These are phyloP conservation scores for Coniosporium apollinis DNA, from an alignment of 495 filamentous ascomycete species.

Conservation along the genomic window DNA sequence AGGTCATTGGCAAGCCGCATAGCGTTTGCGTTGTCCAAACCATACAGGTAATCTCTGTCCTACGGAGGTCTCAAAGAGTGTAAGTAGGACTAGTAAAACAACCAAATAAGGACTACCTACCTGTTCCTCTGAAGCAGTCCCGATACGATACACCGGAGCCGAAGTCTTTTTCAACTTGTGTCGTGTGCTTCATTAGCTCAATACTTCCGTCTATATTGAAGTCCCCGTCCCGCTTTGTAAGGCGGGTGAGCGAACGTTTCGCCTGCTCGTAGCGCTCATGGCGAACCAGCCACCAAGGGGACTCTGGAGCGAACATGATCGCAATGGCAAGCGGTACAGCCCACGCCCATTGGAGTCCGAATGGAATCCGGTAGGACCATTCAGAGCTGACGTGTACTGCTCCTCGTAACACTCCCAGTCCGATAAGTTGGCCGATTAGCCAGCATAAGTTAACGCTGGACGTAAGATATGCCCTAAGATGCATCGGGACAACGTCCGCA, in stretches of 20 bases:
- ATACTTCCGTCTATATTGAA: conserved; percentile 2
- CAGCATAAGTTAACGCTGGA: conserved; percentile 75
- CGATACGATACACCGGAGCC: conserved; percentile 2
- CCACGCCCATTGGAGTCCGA: conserved; percentile 14
- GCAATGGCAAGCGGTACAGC: conserved; percentile 7
- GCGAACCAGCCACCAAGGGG: conserved; percentile 9
- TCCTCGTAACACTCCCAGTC: conserved; percentile 51
- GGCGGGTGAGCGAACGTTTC: neutral
- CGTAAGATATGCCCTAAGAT: conserved; percentile 55
- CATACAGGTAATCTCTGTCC: conserved; percentile 8
- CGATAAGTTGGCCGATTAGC: conserved; percentile 63
- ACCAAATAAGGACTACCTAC: too few species aligned
- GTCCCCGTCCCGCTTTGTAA: conserved; percentile 5
- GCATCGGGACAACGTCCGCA: conserved; percentile 39
- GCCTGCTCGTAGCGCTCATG: conserved; percentile 7
- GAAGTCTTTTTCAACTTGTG: conserved; percentile 7
- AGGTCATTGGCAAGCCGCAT: conserved; percentile 2
- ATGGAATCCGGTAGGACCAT: conserved; percentile 13
- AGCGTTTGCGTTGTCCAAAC: conserved; percentile 6
- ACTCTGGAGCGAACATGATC: conserved; percentile 7
- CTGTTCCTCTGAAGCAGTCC: conserved; percentile 8
- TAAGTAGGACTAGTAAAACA: too few species aligned
- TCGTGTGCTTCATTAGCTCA: conserved; percentile 7
- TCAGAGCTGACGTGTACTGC: conserved; percentile 27
- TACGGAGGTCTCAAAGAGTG: conserved; percentile 11